Base-by-base conservation (phyloP, 164 flowering plant species). In the Warburgia ugandensis region DNA sequence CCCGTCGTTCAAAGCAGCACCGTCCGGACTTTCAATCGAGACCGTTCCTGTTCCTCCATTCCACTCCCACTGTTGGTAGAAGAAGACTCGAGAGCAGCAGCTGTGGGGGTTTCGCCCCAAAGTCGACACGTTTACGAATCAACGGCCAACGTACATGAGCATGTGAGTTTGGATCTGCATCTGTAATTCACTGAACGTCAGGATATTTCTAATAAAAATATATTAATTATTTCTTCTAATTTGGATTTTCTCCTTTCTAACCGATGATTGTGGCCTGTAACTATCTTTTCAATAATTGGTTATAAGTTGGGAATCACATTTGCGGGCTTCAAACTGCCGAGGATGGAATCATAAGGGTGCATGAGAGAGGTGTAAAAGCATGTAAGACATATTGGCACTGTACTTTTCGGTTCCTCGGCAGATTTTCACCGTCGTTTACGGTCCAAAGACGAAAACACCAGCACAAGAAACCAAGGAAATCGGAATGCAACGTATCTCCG, bases 151-250 rank as follows among this genome's bases (percentile, higher is more conserved):
- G 69, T 71, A 49, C 74, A 77, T 62, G 94, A 83, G 41, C 85
- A 81, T 58, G 94, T 90, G 78, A 90, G 97, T 71, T 75, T 86
- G 76, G 97, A 90, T 77, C 81, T 89, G 55, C 95, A 67, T 74
- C 69, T 89, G 77, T 89, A 82, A 65, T 58, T 52, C 16, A 14
- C 35, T 40, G 44, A 3, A 4, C 9, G 19, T 14, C 27, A 19
- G 19, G 33, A 46, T 13, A 46, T n/a, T n/a, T n/a, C n/a, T n/a
- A 27, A 30, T 11, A 11, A 48, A 2, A 21, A 10, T 10, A 17
- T 7, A 22, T 13, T 11, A 21, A 19, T 29, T 33, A 6, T 50
- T 12, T 25, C 4, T 4, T 45, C 26, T 38, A 17, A 14, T 38
- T 13, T 38, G 6, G 12, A 26, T 13, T 22, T 48, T 9, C n/a